Percentiles rank a stretch among this genome's conserved stretches.
These are phyloP conservation scores for Apiotrichum gracile DNA, from an alignment of 1,284 basidiomycete genomes.

Conservation along the genomic window DNA sequence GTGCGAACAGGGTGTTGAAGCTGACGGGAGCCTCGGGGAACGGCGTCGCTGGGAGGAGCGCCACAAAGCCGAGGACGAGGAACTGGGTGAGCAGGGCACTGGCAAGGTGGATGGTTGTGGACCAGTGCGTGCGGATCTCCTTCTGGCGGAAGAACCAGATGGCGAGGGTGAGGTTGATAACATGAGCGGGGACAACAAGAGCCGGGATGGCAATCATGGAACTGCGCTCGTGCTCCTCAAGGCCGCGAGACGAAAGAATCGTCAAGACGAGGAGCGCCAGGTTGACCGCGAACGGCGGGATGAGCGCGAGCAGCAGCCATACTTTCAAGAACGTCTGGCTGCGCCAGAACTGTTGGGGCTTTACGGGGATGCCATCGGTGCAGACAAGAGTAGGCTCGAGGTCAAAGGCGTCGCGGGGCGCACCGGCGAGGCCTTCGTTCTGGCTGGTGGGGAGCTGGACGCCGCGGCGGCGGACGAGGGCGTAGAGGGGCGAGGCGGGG, in stretches of 20 bases:
- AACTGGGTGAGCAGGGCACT: slow-evolving; percentile 56
- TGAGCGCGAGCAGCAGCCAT: slow-evolving; percentile 30
- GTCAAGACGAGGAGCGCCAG: slow-evolving; percentile 26
- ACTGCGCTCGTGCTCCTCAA: slow-evolving; percentile 15
- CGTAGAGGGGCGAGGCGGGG: slow-evolving; percentile 26
- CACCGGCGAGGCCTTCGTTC: slow-evolving; percentile 28
- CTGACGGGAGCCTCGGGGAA: slow-evolving; percentile 20
- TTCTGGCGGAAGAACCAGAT: slow-evolving; percentile 55
- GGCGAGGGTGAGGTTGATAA: slow-evolving; percentile 58
- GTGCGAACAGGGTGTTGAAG: slow-evolving; percentile 6
- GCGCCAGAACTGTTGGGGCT: slow-evolving; percentile 63
- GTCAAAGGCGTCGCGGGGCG: slow-evolving; percentile 64
- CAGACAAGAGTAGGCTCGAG: slow-evolving; percentile 64
- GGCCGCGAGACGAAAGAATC: slow-evolving; percentile 34
- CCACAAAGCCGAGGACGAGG: slow-evolving; percentile 45
- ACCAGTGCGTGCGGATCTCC: slow-evolving; percentile 54
- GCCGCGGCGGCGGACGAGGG: slow-evolving; percentile 7
- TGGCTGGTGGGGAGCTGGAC: slow-evolving; percentile 30
- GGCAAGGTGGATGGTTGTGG: slow-evolving; percentile 62
- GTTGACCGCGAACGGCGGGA: slow-evolving; percentile 28
- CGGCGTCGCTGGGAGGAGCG: slow-evolving; percentile 38
- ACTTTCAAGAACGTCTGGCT: slow-evolving; percentile 24
- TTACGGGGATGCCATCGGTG: slow-evolving; percentile 67
- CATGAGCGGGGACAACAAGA: slow-evolving; percentile 56
- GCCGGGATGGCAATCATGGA: slow-evolving; percentile 34